A percentile compares a stretch with the other conserved stretches of the same genome.
Conservation (phyloP, 73 alveolate species). For the Breviolum minutum region DNA sequence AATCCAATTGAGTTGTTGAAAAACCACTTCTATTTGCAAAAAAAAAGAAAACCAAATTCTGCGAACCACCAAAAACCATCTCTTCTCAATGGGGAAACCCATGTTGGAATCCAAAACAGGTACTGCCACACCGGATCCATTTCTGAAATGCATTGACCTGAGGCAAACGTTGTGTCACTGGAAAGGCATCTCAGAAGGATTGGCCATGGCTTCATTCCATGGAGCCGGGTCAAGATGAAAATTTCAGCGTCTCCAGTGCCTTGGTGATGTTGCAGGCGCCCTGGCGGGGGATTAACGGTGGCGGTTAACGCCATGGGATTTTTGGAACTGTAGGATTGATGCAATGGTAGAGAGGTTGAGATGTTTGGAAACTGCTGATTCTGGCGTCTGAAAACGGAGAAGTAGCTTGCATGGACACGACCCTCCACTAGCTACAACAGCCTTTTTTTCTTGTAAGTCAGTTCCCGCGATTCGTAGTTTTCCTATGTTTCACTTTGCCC, state of each 20-base stretch:
- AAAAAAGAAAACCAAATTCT: neutral
- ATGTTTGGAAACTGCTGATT: too few relatives aligned
- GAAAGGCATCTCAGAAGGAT: conserved; percentile 46
- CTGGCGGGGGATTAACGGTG: too few relatives aligned
- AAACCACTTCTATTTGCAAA: neutral
- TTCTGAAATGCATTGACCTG: neutral
- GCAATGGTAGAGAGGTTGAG: too few relatives aligned
- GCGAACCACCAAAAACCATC: too few relatives aligned
- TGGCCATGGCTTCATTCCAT: conserved; percentile 81
- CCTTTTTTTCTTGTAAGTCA: neutral
- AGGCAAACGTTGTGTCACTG: conserved; percentile 69
- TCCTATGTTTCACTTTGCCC: too few relatives aligned
- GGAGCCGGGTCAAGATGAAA: conserved; percentile 56
- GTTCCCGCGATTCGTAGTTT: too few relatives aligned
- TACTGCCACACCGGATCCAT: neutral
- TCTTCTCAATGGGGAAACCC: neutral
- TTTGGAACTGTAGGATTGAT: too few relatives aligned
- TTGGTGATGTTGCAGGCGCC: conserved; percentile 50
- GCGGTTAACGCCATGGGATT: too few relatives aligned
- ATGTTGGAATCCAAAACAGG: neutral
- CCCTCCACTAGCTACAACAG: neutral
- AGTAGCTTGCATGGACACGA: too few relatives aligned
- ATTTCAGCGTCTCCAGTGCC: conserved; percentile 14
- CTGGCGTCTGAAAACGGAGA: too few relatives aligned
- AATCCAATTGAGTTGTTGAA: too few relatives aligned